Evolutionary conservation across 441 rosid species (phyloP).

Genomic region (Euphorbia schlechtendalii): DNA sequence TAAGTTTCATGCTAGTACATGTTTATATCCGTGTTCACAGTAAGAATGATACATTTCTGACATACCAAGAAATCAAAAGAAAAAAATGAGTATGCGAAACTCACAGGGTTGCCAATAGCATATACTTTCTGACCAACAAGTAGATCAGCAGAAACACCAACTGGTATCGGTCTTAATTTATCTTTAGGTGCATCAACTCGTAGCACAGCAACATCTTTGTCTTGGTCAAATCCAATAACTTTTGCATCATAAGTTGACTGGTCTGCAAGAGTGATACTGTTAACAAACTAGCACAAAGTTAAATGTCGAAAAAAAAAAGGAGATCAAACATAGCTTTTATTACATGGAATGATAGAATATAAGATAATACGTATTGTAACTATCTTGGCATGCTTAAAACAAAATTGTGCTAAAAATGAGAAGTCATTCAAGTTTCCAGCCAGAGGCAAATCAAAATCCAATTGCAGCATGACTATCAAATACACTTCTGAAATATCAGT

Average conservation of each 20-base stretch:
- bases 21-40: no score
- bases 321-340: no score
- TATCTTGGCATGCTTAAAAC: background rate
- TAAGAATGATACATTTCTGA: no score
- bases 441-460: background rate
- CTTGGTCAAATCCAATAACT: conserved; percentile 94
- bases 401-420: background rate
- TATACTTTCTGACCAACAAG: conserved; percentile 97
- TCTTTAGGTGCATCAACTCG: conserved; percentile 62
- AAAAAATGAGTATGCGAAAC: conserved; percentile 27
- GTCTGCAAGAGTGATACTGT: conserved; percentile 87
- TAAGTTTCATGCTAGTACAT: no score
- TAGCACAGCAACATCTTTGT: conserved; percentile 93
- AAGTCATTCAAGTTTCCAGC: background rate
- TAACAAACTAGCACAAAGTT: conserved; percentile 20
- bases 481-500: background rate
- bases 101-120: conserved; percentile 97
- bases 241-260: conserved; percentile 75
- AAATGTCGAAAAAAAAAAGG: no score
- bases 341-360: no score
- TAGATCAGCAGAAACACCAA: conserved; percentile 89
- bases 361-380: no score
- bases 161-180: conserved; percentile 75
- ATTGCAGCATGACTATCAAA: background rate
- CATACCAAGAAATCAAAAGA: no score